phyloP scores from a whole-genome alignment of 352 stramenopile species.

The Globisporangium splendens region DNA sequence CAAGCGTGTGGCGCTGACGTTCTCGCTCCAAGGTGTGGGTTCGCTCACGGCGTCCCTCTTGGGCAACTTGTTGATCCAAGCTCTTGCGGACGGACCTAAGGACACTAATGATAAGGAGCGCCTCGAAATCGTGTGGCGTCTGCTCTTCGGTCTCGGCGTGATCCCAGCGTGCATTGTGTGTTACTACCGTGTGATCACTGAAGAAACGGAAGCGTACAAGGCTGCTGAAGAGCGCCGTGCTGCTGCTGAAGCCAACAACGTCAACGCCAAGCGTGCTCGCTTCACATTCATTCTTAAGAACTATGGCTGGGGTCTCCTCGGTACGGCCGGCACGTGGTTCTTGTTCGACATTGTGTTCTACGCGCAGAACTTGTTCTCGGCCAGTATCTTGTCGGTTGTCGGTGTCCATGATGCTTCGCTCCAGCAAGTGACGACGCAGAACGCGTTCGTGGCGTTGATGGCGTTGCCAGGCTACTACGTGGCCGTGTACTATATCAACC shows the following conservation, averaged over 20 bases:
- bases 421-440: slow-evolving; percentile 21
- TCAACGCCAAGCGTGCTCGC: neutral
- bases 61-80: slow-evolving; percentile 17
- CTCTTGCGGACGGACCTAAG: slow-evolving; percentile 28
- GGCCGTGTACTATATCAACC: slow-evolving; percentile 57
- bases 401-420: no score
- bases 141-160: no score
- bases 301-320: slow-evolving; percentile 48
- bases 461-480: slow-evolving; percentile 8
- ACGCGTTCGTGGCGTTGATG: no score
- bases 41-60: neutral
- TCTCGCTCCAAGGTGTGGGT: no score
- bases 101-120: slow-evolving; percentile 28
- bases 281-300: slow-evolving; percentile 37
- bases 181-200: no score
- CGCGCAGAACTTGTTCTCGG: slow-evolving; percentile 69
- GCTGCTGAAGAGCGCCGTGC: no score
- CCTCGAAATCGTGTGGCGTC: no score
- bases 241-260: no score
- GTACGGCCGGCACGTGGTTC: slow-evolving; percentile 74
- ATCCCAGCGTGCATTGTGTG: no score
- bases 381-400: neutral
- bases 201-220: no score
- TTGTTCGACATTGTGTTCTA: slow-evolving; percentile 83
- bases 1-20: no score